Conservation (phyloP, 1,139 yeast genomes). For the Yamadazyma oceani region DNA sequence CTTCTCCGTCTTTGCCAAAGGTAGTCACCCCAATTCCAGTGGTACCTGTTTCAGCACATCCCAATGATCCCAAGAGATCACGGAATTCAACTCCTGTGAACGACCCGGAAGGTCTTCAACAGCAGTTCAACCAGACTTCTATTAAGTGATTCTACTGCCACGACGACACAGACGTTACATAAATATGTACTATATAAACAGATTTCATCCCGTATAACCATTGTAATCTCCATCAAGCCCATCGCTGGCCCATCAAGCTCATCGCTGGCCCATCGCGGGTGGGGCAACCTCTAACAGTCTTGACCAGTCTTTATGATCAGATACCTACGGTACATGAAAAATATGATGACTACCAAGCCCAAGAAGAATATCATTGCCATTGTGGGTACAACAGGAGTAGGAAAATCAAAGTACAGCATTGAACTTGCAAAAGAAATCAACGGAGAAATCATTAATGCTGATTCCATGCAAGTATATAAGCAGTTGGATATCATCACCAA, state of each 20-base stretch:
- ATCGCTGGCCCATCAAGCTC: too few species aligned
- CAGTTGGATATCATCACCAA: constrained; percentile 79
- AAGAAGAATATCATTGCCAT: constrained; percentile 56
- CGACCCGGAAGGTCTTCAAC: constrained; percentile 13
- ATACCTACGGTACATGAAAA: constrained; percentile 24
- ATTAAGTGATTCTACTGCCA: too few species aligned
- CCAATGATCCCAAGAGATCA: constrained; percentile 10
- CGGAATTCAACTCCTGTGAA: constrained; percentile 11
- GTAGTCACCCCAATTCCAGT: constrained; percentile 18
- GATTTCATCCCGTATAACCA: too few species aligned
- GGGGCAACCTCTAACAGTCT: too few species aligned
- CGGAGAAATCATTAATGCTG: constrained; percentile 94
- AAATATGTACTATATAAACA: not conserved
- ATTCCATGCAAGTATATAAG: constrained; percentile 92
- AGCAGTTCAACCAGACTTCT: constrained; percentile 14
- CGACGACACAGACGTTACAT: not conserved
- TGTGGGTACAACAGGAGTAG: constrained; percentile 99
- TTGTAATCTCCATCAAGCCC: too few species aligned
- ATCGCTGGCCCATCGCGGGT: too few species aligned
- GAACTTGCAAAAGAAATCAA: constrained; percentile 74
- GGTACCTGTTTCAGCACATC: constrained; percentile 9
- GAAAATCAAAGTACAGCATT: constrained; percentile 84
- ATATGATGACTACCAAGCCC: constrained; percentile 26
- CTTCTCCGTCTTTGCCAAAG: constrained; percentile 6
- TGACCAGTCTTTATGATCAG: constrained; percentile 10